phyloP scores from a whole-genome alignment of 306 rosid genomes.

The Cyclanthera cordifolia region DNA sequence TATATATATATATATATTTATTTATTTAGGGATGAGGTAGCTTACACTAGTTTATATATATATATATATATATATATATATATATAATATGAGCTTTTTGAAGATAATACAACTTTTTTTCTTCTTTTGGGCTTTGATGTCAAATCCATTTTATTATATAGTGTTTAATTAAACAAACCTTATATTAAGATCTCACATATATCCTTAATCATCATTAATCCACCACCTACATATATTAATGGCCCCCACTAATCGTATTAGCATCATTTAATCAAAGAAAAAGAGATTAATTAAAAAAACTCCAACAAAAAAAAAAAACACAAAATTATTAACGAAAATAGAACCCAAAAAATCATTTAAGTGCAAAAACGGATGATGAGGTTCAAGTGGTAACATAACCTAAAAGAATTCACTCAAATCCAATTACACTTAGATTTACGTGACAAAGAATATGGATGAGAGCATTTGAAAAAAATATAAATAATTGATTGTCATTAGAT shows the following conservation, averaged over 20 bases:
- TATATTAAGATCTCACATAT: conserved; percentile 13
- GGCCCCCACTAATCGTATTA: conserved; percentile 21
- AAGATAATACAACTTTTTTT: background rate
- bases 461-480: background rate
- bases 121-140: background rate
- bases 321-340: background rate
- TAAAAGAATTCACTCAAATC: background rate
- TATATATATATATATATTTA: too few relatives aligned
- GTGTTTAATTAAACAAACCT: conserved; percentile 7
- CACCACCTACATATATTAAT: conserved; percentile 15
- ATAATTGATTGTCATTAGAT: background rate
- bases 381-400: background rate
- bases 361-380: background rate
- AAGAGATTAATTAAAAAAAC: background rate
- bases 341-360: background rate
- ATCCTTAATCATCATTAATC: conserved; percentile 19
- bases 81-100: background rate
- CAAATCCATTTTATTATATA: conserved; percentile 6
- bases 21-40: background rate
- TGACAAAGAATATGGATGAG: background rate
- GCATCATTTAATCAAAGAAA: conserved; percentile 30
- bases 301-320: conserved; percentile 5
- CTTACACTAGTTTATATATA: background rate
- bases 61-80: too few relatives aligned
- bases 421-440: conserved; percentile 2